Evolutionary conservation across 169 alveolate species (phyloP).

Genomic region (Plasmodium chabaudi): DNA sequence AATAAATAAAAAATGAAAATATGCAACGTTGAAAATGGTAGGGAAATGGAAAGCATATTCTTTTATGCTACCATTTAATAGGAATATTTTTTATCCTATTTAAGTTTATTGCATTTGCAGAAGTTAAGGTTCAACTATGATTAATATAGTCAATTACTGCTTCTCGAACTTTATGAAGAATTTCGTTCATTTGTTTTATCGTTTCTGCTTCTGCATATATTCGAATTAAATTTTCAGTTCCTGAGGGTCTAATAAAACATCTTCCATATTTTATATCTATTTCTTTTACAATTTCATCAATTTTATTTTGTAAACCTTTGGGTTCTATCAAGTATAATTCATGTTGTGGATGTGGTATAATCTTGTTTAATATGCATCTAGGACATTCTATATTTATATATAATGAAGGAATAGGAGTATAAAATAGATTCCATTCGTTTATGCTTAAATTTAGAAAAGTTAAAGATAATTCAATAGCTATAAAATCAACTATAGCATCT

Average conservation of each 20-base stretch:
- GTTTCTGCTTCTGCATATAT: conserved; percentile 87
- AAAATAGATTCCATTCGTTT: conserved; percentile 72
- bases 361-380: conserved; percentile 4
- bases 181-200: conserved; percentile 77
- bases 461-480: conserved; percentile 79
- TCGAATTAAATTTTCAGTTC: conserved; percentile 81
- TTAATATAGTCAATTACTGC: conserved; percentile 21
- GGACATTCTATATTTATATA: conserved; percentile 72
- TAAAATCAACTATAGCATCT: conserved; percentile 80
- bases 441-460: conserved; percentile 43
- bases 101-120: too few species aligned
- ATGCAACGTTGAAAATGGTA: too few species aligned
- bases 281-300: conserved; percentile 44
- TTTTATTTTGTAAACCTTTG: conserved; percentile 26
- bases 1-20: too few species aligned
- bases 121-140: neutral
- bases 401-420: conserved; percentile 78
- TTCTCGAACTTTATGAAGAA: conserved; percentile 56
- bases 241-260: conserved; percentile 84
- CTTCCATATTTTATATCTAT: conserved; percentile 63
- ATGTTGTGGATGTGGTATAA: conserved; percentile 73
- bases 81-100: too few species aligned
- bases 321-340: conserved; percentile 81
- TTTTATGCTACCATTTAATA: too few species aligned
- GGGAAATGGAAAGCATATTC: too few species aligned